Evolutionary conservation across 2,329 filamentous ascomycete species (phyloP), one percentile per base, ranked within the genome.

Genomic region (Fusarium sambucinum): DNA sequence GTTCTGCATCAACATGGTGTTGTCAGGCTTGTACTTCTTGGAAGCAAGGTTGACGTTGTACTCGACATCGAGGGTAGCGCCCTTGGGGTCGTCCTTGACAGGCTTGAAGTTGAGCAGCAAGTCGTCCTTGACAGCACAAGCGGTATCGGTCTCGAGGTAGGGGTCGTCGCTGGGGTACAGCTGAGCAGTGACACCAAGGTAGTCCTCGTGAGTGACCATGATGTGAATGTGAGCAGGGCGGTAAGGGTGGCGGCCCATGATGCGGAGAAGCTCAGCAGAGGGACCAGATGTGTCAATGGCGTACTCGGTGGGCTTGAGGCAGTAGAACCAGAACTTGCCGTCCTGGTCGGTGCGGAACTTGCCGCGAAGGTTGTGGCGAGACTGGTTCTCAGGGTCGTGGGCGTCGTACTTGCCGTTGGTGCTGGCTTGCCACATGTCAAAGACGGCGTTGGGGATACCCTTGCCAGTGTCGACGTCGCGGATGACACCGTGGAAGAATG

Each of bases 341-440:
- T 92, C 85, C 72, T 86, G 85, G 78, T 92, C 86, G 68, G 89
- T 87, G 72, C 85, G 86, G 83, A 93, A 93, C 82, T 92, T 93
- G 77, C 91, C 91, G 42, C 91, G 87, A 41, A 93, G 84, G 83
- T 93, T 93, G 85, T 92, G 91, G 76, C 87, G 87, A 50, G 81
- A 80, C 83, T 92, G 90, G 80, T 88, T 88, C 58, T 89, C 85
- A 1, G 89, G 90, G 78, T 93, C 91, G 79, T 92, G 89, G 84
- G 91, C 88, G 75, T 92, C 90, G 83, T 93, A 93, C 77, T 90
- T 89, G 77, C 90, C 90, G 81, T 92, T 93, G 78, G 89, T 84
- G 69, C 87, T 90, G 51, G 91, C 90, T 77, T 93, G 89, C 91
- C 91, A 93, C 82, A 93, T 90, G 76, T 93, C 91, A 73, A 93